Evolutionary conservation across 805 yeast genomes (phyloP), one percentile per base, ranked within the genome.

Genomic region (Blastobotrys peoriensis): DNA sequence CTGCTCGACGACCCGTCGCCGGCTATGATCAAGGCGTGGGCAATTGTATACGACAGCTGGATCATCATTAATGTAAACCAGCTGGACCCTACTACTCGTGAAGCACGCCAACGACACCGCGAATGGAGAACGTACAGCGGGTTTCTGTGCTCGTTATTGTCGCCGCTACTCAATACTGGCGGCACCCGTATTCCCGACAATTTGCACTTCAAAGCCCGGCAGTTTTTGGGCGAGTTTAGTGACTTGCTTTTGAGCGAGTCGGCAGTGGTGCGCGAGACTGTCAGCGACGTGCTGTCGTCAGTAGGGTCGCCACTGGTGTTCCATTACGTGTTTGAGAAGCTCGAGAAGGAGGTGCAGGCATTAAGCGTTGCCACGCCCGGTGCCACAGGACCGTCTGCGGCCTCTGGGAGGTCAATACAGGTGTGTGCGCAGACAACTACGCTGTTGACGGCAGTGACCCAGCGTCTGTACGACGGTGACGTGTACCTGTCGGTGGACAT

Each of bases 121-220:
- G 73, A 78, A 20, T 78, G 79, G 61, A 68, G 83, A 53, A 83
- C 80, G 56, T 81, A 74, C 57, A 79, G 87, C 2, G 93, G 91
- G 5, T 79, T 81, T 48, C 61, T 86, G 48, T 86, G 87, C 2
- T 76, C 87, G 0, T 66, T 82, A 0, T 75, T 54, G 3, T 47
- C 48, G n/a, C 53, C 58, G 8, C 36, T 57, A 25, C 41, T 36
- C 17, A 41, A 43, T 4, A 23, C 39, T 16, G 54, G 51, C 8
- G 50, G 48, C 22, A 42, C 45, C 5, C 39, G 38, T 17, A 48
- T 52, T 18, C 49, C 54, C 3, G 50, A 50, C 18, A 51, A 50
- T 27, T 86, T 40, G 87, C 94, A 36, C 70, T 80, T 13, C 74
- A 83, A 45, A 58, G 81, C 44, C 50, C 55, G 41, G 47, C 61